Evolutionary conservation across 805 yeast species (phyloP).

Genomic region (Danielia oregonensis): DNA sequence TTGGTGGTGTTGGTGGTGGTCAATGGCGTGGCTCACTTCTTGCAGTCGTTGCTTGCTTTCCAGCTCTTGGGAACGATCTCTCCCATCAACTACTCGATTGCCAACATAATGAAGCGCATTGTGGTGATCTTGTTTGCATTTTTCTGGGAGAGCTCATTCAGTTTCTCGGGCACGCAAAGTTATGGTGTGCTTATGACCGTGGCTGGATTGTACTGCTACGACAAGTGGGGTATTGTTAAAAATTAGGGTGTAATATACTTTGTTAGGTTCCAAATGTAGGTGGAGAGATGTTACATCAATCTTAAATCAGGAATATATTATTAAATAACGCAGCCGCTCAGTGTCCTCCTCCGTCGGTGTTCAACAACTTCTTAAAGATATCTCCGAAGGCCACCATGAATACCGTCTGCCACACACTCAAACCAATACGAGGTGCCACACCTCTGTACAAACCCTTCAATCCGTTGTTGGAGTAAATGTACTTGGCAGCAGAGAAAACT

Average conservation of each 20-base stretch:
- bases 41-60: constrained; percentile 72
- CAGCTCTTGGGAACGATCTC: constrained; percentile 67
- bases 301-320: too few species aligned
- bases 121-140: constrained; percentile 66
- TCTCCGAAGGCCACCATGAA: constrained; percentile 99
- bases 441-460: constrained; percentile 91
- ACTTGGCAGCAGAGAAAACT: constrained; percentile 71
- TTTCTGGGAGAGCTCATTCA: constrained; percentile 47
- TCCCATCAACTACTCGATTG: constrained; percentile 78
- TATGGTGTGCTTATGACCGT: constrained; percentile 36
- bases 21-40: constrained; percentile 69
- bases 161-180: constrained; percentile 33
- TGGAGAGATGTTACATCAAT: too few species aligned
- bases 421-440: constrained; percentile 93
- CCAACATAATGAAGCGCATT: constrained; percentile 71
- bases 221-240: constrained; percentile 33
- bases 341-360: constrained; percentile 39
- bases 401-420: constrained; percentile 97
- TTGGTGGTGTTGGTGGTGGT: constrained; percentile 41
- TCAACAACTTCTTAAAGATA: constrained; percentile 47
- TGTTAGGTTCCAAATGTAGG: neutral
- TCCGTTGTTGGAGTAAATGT: constrained; percentile 81
- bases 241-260: too few species aligned
- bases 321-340: too few species aligned
- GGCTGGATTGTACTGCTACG: constrained; percentile 39